A percentile compares a stretch with the other conserved stretches of the same genome.
phyloP scores from a whole-genome alignment of 2,329 filamentous ascomycete genomes.

The Metarhizium rileyi region DNA sequence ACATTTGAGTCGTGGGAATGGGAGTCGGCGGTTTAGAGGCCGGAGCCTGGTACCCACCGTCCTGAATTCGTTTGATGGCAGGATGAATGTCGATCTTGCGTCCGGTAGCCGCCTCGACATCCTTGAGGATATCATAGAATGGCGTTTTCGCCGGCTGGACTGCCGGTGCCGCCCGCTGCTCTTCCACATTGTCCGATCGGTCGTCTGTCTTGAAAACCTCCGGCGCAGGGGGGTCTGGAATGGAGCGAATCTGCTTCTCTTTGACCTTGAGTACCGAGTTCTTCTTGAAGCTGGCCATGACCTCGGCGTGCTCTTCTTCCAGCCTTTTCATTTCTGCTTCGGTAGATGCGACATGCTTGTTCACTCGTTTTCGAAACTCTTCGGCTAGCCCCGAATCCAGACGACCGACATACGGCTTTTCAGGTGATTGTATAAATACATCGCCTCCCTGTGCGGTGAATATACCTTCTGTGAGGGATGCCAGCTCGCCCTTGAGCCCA shows the following conservation, averaged over 20 bases:
- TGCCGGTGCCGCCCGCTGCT: constrained; percentile 26
- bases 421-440: constrained; percentile 32
- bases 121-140: constrained; percentile 63
- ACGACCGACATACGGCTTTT: constrained; percentile 50
- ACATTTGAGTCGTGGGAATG: constrained; percentile 25
- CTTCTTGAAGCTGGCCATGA: constrained; percentile 64
- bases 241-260: constrained; percentile 64
- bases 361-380: constrained; percentile 72
- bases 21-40: constrained; percentile 30
- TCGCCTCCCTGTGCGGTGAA: constrained; percentile 57
- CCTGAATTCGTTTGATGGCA: constrained; percentile 61
- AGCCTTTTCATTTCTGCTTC: constrained; percentile 77
- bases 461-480: constrained; percentile 72
- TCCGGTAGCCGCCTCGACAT: constrained; percentile 63
- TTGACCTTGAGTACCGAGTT: constrained; percentile 61
- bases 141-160: constrained; percentile 34
- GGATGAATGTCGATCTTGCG: constrained; percentile 56
- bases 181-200: constrained; percentile 39
- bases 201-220: constrained; percentile 58
- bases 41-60: constrained; percentile 64
- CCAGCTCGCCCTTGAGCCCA: constrained; percentile 74
- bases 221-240: constrained; percentile 48
- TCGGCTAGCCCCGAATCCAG: constrained; percentile 69
- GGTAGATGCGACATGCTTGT: constrained; percentile 61
- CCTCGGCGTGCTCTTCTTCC: constrained; percentile 67